Conservation (phyloP, 2,329 filamentous ascomycete genomes). For the Arthrobotrys sphaeroides region DNA sequence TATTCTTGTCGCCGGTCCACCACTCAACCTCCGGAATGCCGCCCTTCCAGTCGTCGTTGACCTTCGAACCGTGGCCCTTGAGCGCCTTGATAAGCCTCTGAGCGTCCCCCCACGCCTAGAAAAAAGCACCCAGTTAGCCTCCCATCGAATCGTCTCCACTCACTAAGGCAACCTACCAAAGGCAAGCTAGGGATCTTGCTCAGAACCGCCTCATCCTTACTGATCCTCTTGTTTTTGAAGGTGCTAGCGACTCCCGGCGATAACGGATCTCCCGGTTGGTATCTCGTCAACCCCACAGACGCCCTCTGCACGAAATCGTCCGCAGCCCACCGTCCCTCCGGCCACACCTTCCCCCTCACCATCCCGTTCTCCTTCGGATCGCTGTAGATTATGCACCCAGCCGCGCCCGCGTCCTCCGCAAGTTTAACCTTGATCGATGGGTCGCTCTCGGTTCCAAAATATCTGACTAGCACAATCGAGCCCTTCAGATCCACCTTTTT, state of each 20-base stretch:
- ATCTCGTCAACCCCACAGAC: constrained; percentile 80
- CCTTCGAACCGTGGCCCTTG: constrained; percentile 75
- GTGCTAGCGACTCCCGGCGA: constrained; percentile 86
- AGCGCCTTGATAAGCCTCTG: constrained; percentile 79
- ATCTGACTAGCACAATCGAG: constrained; percentile 83
- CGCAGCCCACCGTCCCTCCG: constrained; percentile 81
- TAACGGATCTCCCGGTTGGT: constrained; percentile 88
- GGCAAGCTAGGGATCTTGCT: constrained; percentile 88
- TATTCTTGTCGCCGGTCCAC: constrained; percentile 77
- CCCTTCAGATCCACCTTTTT: constrained; percentile 78
- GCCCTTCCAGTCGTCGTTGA: constrained; percentile 77
- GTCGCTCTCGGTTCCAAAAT: constrained; percentile 78
- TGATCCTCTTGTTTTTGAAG: constrained; percentile 72
- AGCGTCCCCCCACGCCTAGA: constrained; percentile 79
- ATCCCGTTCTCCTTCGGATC: constrained; percentile 89
- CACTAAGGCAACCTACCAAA: constrained; percentile 63
- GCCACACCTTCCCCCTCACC: constrained; percentile 74
- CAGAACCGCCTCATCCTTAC: constrained; percentile 75
- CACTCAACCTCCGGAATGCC: constrained; percentile 81
- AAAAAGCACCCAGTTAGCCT: neutral
- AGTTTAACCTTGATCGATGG: constrained; percentile 85
- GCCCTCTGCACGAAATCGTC: constrained; percentile 83
- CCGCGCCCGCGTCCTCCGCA: constrained; percentile 84
- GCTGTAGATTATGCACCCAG: constrained; percentile 89
- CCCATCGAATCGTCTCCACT: neutral